Evolutionary conservation across 805 yeast genomes (phyloP).

Genomic region (Spathaspora hagerdaliae): DNA sequence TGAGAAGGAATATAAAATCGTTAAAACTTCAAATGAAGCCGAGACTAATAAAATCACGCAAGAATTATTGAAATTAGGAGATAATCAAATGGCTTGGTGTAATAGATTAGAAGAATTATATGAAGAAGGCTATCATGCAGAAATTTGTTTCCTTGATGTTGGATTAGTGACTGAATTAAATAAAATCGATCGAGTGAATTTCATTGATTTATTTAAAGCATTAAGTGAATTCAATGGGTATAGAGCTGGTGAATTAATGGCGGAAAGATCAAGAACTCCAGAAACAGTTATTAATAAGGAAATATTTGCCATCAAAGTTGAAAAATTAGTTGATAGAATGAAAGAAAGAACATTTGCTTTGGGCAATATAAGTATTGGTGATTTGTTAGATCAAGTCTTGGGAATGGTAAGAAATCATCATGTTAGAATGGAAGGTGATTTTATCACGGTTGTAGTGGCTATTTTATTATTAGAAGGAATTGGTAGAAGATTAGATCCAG

Average conservation of each 20-base stretch:
- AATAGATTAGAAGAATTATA: constrained; percentile 42
- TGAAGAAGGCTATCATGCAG: constrained; percentile 68
- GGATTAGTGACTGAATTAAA: constrained; percentile 91
- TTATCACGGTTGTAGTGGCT: constrained; percentile 92
- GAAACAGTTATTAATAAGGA: constrained; percentile 85
- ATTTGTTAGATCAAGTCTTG: constrained; percentile 78
- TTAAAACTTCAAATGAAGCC: constrained; percentile 39
- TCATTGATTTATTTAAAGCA: constrained; percentile 84
- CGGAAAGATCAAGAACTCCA: constrained; percentile 91
- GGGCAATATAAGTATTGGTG: constrained; percentile 91
- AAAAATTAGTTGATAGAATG: constrained; percentile 73
- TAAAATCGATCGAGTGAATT: constrained; percentile 72
- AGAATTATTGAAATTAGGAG: constrained; percentile 32
- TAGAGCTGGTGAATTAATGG: constrained; percentile 91
- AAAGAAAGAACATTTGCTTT: constrained; percentile 86
- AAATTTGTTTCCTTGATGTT: constrained; percentile 85
- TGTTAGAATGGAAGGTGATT: constrained; percentile 97
- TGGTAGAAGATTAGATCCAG: constrained; percentile 91
- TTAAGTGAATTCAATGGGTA: constrained; percentile 91
- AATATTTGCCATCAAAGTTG: constrained; percentile 83
- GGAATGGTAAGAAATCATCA: constrained; percentile 92
- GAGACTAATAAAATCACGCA: constrained; percentile 46
- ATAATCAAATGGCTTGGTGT: constrained; percentile 38
- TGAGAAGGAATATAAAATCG: constrained; percentile 38
- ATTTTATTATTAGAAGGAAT: constrained; percentile 89